Percentiles rank a stretch among this genome's conserved stretches.
Evolutionary conservation across 179 eudicot species (phyloP).

Genomic region (Spergularia azorica): DNA sequence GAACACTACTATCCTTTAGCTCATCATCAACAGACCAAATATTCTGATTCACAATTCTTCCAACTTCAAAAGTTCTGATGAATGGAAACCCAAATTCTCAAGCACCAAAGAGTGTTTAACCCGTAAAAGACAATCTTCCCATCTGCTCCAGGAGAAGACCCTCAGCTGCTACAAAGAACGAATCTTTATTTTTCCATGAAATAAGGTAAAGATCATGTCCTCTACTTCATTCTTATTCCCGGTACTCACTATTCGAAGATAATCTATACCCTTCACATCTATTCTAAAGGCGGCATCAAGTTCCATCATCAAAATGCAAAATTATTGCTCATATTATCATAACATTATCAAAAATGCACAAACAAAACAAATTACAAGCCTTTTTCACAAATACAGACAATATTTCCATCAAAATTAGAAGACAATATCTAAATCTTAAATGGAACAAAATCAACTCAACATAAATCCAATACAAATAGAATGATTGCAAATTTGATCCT

Average conservation of each 20-base stretch:
- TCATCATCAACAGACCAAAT: too few species aligned
- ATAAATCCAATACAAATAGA: not conserved
- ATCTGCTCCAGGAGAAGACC: too few species aligned
- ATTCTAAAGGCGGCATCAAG: not conserved
- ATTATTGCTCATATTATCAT: not conserved
- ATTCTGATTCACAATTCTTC: too few species aligned
- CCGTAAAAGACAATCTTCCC: too few species aligned
- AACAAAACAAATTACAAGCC: slow-evolving; percentile 1
- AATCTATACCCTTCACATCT: not conserved
- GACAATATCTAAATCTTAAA: not conserved
- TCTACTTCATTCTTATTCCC: not conserved
- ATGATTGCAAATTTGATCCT: not conserved
- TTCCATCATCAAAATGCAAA: slow-evolving; percentile 1
- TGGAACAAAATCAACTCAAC: not conserved
- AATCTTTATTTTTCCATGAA: not conserved
- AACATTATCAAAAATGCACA: too few species aligned
- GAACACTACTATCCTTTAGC: too few species aligned
- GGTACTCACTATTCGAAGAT: not conserved
- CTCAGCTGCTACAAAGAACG: too few species aligned
- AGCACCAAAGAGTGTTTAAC: too few species aligned
- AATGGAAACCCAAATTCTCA: too few species aligned
- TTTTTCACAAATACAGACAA: not conserved
- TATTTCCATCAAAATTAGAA: too few species aligned
- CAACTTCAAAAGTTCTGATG: too few species aligned
- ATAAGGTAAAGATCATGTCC: not conserved